Evolutionary conservation across 495 filamentous ascomycete species (phyloP), one percentile per base, ranked within the genome.

Genomic region (Daldinia caldariorum): DNA sequence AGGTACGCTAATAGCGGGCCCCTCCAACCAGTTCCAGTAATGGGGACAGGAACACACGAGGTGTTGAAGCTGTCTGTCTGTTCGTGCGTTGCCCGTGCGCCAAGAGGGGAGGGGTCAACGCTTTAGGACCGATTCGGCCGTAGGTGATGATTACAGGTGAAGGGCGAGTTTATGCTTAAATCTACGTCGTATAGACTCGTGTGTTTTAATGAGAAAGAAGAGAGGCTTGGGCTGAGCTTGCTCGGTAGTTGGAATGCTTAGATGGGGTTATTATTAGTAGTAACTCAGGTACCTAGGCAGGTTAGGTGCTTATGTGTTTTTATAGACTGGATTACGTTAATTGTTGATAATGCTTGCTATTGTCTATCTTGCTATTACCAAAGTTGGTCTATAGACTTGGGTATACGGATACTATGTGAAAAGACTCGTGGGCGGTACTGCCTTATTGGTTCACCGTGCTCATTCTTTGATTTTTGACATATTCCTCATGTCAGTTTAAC

Each of bases 41-140:
- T 26, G 26, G 3, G 26, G 26, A 26, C 59, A 54, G 69, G 54
- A 56, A 71, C 56, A 71, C 69, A 53, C 12, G 63, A 67, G 66
- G 51, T 58, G 3, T 26, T 26, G 45, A 51, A 38, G 61, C 62
- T 53, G 68, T 58, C 39, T n/a, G 3, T 26, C 3, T 26, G 26
- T 26, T 26, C 26, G 26, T 26, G 26, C 3, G 26, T 26, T 26
- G 26, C 26, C 26, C 26, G 26, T 26, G 26, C 26, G 26, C 26
- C 26, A 26, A 26, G 26, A 26, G 26, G 18, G 16, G 43, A 47
- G 20, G 43, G 43, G 3, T 3, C 18, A 20, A 26, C 26, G 26
- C 1, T 18, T 47, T 47, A 47, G 20, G 18, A 47, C 43, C 9
- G 43, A 22, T 47, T 13, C 9, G 7, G 43, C 10, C 43, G 18